These are phyloP conservation scores for Sporothrix variecibatus DNA, from an alignment of 2,329 filamentous ascomycete species.

Conservation along the genomic window DNA sequence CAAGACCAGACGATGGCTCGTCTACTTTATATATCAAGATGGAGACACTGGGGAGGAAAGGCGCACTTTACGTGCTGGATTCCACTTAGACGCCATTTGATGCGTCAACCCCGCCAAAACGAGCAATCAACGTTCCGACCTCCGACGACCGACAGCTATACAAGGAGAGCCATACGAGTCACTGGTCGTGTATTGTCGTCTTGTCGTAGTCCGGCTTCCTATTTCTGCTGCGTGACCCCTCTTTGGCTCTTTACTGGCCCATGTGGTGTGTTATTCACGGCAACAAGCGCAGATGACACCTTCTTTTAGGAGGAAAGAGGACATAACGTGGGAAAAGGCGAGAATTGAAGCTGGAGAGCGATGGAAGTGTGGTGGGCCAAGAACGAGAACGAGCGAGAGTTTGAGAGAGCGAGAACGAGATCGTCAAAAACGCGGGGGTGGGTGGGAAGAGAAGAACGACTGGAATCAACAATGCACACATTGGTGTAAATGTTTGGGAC, in stretches of 20 bases:
- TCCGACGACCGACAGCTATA: background rate
- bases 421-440: background rate
- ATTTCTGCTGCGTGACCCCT: background rate
- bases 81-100: background rate
- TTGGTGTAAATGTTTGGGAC: background rate
- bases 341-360: too few species aligned
- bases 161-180: background rate
- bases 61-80: background rate
- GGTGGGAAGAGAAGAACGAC: background rate
- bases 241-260: background rate
- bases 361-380: background rate
- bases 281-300: conserved; percentile 16
- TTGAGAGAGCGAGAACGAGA: conserved; percentile 1
- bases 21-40: conserved; percentile 5
- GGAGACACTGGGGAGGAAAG: background rate
- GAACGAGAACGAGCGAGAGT: conserved; percentile 8
- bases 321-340: background rate
- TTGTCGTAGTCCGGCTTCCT: background rate
- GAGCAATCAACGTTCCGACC: background rate
- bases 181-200: background rate
- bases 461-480: background rate
- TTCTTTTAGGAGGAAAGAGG: background rate
- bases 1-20: background rate
- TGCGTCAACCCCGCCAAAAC: background rate
- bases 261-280: background rate